Conservation (phyloP, 441 rosid genomes). For the Brassica hybrid region DNA sequence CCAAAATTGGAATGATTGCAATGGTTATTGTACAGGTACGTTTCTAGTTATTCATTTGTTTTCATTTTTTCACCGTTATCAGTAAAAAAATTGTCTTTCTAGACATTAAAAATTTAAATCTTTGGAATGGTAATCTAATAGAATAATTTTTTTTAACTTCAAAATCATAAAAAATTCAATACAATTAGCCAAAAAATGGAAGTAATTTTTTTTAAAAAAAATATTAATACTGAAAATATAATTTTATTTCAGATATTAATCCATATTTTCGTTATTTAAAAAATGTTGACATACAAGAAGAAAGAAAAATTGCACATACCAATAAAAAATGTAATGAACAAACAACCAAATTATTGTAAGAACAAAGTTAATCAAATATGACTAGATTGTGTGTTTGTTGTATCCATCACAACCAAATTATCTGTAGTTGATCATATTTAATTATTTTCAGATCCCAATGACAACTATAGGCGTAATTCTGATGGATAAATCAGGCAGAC, state of each 20-base stretch:
- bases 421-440: not conserved
- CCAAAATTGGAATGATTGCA: conserved; percentile 64
- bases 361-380: not conserved
- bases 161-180: not conserved
- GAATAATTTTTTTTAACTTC: not conserved
- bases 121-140: not conserved
- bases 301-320: not conserved
- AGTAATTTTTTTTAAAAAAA: too few relatives aligned
- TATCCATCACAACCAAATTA: not conserved
- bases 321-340: not conserved
- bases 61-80: not conserved
- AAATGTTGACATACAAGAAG: not conserved
- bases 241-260: not conserved
- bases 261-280: not conserved
- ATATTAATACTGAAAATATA: not conserved
- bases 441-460: conserved; percentile 71
- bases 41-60: not conserved
- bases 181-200: not conserved
- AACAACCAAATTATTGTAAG: not conserved
- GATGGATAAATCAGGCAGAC: conserved; percentile 78
- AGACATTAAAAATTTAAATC: not conserved
- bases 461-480: conserved; percentile 61
- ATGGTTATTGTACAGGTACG: conserved; percentile 76
- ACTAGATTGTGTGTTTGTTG: not conserved
- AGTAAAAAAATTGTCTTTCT: not conserved